Evolutionary conservation across 208 protist species (phyloP).

Genomic region (Crithidia acanthocephali): DNA sequence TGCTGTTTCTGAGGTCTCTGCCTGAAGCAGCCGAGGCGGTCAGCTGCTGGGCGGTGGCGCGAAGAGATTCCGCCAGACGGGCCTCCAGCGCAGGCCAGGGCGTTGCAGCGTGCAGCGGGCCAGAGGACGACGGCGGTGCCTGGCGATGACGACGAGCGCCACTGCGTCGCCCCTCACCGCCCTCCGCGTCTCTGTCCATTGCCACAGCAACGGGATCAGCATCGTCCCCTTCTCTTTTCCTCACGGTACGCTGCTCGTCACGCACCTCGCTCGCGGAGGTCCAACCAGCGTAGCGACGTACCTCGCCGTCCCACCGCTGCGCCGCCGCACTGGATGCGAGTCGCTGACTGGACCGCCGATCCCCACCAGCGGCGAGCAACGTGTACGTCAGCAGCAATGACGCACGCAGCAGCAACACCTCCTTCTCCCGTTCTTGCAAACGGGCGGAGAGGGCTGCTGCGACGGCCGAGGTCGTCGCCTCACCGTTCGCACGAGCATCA

Average conservation of each 20-base stretch:
- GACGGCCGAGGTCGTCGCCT: background rate
- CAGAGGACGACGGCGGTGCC: background rate
- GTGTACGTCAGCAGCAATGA: slow-evolving; percentile 26
- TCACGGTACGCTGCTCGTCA: background rate
- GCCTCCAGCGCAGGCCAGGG: slow-evolving; percentile 14
- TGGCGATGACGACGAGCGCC: background rate
- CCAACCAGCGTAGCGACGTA: slow-evolving; percentile 8
- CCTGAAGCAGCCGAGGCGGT: background rate
- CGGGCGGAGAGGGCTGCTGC: background rate
- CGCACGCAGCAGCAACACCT: slow-evolving; percentile 16
- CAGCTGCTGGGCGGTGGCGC: background rate
- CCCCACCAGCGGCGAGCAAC: slow-evolving; percentile 8
- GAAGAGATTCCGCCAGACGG: background rate
- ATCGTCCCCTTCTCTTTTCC: background rate
- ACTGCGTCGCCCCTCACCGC: background rate
- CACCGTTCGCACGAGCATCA: too few species aligned
- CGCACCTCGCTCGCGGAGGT: background rate
- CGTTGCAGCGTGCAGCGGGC: background rate
- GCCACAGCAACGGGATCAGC: background rate
- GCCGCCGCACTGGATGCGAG: background rate
- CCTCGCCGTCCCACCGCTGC: background rate
- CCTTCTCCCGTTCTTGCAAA: background rate
- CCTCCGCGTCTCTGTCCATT: background rate
- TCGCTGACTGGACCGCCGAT: background rate
- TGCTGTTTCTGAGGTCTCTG: too few species aligned